Percentiles rank a stretch among this genome's conserved stretches.
Conservation (phyloP, 192 early-diverging fungal species). For the Oehlia diaphana region DNA sequence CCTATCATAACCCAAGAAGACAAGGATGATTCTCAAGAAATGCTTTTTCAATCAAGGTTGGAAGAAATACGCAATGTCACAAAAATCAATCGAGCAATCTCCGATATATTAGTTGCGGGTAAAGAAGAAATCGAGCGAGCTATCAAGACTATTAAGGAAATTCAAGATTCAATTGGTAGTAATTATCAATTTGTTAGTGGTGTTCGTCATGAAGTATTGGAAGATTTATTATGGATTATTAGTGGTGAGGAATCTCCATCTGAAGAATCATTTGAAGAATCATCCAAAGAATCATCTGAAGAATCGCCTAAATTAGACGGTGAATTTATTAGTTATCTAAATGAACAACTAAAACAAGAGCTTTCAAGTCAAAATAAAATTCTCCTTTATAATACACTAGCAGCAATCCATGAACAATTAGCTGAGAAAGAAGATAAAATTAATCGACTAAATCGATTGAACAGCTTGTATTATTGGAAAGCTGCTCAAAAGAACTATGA, state of each 20-base stretch:
- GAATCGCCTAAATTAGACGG: neutral
- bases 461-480: no score
- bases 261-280: no score
- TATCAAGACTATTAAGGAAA: neutral
- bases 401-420: no score
- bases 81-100: neutral
- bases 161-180: neutral
- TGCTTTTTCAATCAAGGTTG: neutral
- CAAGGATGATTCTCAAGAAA: neutral
- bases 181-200: neutral
- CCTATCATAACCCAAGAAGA: neutral
- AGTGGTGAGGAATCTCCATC: neutral
- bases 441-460: no score
- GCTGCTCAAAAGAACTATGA: no score
- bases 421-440: no score
- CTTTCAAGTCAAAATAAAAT: no score
- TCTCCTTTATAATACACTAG: no score
- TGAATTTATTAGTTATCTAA: no score
- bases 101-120: neutral
- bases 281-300: no score
- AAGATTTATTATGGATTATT: slow-evolving; percentile 2
- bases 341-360: no score
- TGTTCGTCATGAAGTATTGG: neutral
- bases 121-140: neutral
- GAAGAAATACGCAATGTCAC: slow-evolving; percentile 7